Percentiles rank a stretch among this genome's conserved stretches.
Evolutionary conservation across 257 asterid genomes (phyloP).

Genomic region (Solanum piurae): DNA sequence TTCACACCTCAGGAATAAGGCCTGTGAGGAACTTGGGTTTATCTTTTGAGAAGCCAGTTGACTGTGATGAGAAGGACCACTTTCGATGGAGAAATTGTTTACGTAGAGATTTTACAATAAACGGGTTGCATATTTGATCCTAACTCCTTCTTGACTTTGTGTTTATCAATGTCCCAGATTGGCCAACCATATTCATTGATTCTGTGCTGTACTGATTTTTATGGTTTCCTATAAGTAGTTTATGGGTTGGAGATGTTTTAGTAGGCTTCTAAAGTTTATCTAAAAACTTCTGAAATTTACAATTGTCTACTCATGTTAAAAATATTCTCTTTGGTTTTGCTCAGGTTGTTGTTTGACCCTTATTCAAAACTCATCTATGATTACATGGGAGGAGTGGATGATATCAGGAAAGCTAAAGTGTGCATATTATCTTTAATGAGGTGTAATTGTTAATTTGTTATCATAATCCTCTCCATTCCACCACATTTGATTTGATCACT

Average conservation of each 20-base stretch:
- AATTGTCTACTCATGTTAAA: not conserved
- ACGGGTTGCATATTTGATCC: conserved; percentile 14
- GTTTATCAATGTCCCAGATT: not conserved
- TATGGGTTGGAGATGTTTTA: not conserved
- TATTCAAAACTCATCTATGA: conserved; percentile 17
- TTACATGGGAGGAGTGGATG: conserved; percentile 24
- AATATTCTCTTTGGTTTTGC: not conserved
- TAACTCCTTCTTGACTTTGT: not conserved
- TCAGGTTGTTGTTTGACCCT: conserved; percentile 31
- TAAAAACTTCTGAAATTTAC: not conserved
- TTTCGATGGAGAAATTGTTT: conserved; percentile 25
- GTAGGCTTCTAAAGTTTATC: not conserved
- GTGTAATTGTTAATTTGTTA: not conserved
- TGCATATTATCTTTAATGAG: conserved; percentile 8
- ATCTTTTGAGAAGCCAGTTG: conserved; percentile 5
- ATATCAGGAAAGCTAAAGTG: conserved; percentile 24
- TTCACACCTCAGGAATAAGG: conserved; percentile 15
- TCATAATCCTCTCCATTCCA: not conserved
- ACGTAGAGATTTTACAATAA: conserved; percentile 21
- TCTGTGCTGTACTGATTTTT: not conserved
- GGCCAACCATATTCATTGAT: not conserved
- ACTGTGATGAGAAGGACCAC: conserved; percentile 10
- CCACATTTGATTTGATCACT: not conserved
- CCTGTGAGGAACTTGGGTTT: not conserved
- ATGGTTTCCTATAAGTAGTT: not conserved